Evolutionary conservation across 2,329 filamentous ascomycete species (phyloP).

Genomic region (Dothideomycetes sp.): DNA sequence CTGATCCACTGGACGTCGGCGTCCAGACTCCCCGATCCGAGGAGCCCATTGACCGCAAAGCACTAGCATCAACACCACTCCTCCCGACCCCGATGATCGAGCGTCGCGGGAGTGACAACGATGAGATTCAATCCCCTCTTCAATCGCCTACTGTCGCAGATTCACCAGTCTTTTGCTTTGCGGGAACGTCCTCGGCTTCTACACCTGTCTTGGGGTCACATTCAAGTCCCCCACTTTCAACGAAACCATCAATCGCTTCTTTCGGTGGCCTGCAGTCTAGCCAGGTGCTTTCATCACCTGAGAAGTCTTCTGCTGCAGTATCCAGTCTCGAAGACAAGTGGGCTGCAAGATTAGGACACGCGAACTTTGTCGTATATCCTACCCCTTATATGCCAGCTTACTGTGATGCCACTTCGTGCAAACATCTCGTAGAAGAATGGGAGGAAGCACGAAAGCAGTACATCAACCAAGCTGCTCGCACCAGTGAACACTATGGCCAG

Average conservation of each 20-base stretch:
- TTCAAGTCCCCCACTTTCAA: slow-evolving; percentile 64
- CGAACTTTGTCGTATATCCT: slow-evolving; percentile 82
- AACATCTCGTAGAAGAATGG: slow-evolving; percentile 67
- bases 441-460: slow-evolving; percentile 74
- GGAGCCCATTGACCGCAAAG: slow-evolving; percentile 39
- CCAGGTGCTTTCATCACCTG: slow-evolving; percentile 36
- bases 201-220: slow-evolving; percentile 36
- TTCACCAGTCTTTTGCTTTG: slow-evolving; percentile 33
- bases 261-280: slow-evolving; percentile 45
- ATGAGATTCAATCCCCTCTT: slow-evolving; percentile 63
- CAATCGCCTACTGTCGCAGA: slow-evolving; percentile 73
- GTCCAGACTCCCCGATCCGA: slow-evolving; percentile 24
- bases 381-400: slow-evolving; percentile 62
- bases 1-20: slow-evolving; percentile 14
- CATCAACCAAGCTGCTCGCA: slow-evolving; percentile 77
- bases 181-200: slow-evolving; percentile 17
- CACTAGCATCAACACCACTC: slow-evolving; percentile 69
- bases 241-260: slow-evolving; percentile 66
- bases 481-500: slow-evolving; percentile 78
- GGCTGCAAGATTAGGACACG: slow-evolving; percentile 77
- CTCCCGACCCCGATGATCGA: slow-evolving; percentile 69
- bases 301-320: slow-evolving; percentile 55
- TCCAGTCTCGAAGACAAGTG: slow-evolving; percentile 63
- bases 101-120: slow-evolving; percentile 37
- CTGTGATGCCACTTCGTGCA: slow-evolving; percentile 46